Percentiles rank a stretch among this genome's conserved stretches.
phyloP scores from a whole-genome alignment of 1,284 basidiomycete species.

The Cryptococcus floricola region DNA sequence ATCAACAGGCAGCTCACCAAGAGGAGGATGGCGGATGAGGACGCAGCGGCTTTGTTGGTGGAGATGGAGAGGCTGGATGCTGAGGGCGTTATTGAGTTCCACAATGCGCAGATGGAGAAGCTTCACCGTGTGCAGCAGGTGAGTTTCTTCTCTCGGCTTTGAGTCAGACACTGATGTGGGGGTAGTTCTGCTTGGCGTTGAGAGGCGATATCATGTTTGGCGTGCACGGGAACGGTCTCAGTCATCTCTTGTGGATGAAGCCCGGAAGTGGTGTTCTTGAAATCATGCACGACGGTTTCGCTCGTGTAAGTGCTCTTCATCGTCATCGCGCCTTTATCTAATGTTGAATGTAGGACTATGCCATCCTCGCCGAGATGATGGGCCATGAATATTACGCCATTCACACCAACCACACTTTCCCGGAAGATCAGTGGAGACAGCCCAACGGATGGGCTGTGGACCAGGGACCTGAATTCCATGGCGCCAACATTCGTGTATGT shows the following conservation, averaged over 20 bases:
- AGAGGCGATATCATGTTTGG: constrained; percentile 16
- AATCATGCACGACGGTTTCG: constrained; percentile 23
- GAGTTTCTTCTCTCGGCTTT: neutral
- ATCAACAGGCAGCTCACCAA: constrained; percentile 20
- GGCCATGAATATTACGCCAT: constrained; percentile 25
- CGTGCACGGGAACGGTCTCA: constrained; percentile 27
- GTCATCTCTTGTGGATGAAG: constrained; percentile 27
- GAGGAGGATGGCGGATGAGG: constrained; percentile 16
- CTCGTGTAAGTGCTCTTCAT: constrained; percentile 13
- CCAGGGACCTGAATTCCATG: constrained; percentile 17
- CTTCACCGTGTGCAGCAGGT: constrained; percentile 18
- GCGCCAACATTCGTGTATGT: constrained; percentile 13
- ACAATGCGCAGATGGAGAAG: constrained; percentile 22
- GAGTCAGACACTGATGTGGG: neutral
- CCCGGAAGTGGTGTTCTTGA: constrained; percentile 21
- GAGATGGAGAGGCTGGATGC: constrained; percentile 17
- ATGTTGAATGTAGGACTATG: constrained; percentile 15
- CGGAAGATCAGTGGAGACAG: constrained; percentile 16
- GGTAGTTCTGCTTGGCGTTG: constrained; percentile 10
- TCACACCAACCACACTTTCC: constrained; percentile 24
- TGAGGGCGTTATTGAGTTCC: constrained; percentile 25
- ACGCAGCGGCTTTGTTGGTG: constrained; percentile 14
- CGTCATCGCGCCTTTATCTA: neutral
- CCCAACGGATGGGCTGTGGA: constrained; percentile 13
- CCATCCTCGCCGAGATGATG: constrained; percentile 22